Base-by-base conservation (phyloP, 1,284 basidiomycete genomes). In the Malassezia globosa region DNA sequence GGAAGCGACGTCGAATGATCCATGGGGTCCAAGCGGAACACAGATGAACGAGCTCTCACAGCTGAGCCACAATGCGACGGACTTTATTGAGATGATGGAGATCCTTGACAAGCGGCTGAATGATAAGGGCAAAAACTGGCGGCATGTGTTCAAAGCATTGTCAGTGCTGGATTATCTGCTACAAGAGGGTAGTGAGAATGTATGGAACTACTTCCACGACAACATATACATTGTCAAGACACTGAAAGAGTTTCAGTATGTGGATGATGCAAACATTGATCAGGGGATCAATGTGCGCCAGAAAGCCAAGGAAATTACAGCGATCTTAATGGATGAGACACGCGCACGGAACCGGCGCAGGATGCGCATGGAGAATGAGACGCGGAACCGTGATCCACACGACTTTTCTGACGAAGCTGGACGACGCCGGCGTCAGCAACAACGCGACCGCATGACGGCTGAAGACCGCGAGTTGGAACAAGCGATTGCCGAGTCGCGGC, bases 1-100 rank as follows among this genome's bases (percentile, higher is more conserved):
- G 53, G 90, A 95, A 77, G 88, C 92, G 22, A 99, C 94, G n/a
- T 90, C 86, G n/a, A 97, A 99, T 75, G 92, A 99, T 73, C 86
- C 94, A 5, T 96, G 92, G 92, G 92, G 94, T 0, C 92, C 94
- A 14, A 88, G 86, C 19, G 92, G 92, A 8, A 88, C 89, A 2
- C 69, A 74, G 78, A 96, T 97, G 94, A 96, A 95, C 75, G 92
- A 96, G 76, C 81, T 99, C 59, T 90, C 92, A 0, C 90, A 96
- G 73, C 74, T 97, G 74, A 92, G 87, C 21, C 97, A 88, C 75
- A 95, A 95, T 76, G 92, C 96, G 74, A 85, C 82, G 60, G 90
- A 97, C 72, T 97, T 99, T 74, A 87, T 97, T 25, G 94, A 99
- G 75, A 90, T 97, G 68, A 96, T 99, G 89, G 94, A 99, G 77